phyloP scores from a whole-genome alignment of 2,329 filamentous ascomycete genomes.

The Botrytis medusae region DNA sequence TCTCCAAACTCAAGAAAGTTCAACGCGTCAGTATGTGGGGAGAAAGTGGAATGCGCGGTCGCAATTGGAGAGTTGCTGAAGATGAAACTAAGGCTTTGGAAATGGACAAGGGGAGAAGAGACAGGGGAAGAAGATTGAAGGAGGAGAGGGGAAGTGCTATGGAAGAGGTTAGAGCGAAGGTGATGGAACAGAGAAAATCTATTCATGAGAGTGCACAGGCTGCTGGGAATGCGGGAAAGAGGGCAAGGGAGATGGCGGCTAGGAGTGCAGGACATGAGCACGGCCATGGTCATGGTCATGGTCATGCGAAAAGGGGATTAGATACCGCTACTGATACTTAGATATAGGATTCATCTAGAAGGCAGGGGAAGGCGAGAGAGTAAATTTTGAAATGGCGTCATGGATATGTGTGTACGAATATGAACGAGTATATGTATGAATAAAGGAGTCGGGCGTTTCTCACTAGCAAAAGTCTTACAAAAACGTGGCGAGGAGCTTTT shows the following conservation, averaged over 20 bases:
- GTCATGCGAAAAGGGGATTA: neutral
- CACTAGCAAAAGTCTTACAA: neutral
- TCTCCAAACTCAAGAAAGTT: constrained; percentile 79
- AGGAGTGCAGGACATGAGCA: neutral
- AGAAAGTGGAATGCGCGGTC: constrained; percentile 35
- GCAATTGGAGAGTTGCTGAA: constrained; percentile 38
- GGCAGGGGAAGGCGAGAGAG: neutral
- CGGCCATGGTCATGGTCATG: neutral
- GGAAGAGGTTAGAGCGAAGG: constrained; percentile 26
- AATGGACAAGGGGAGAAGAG: constrained; percentile 30
- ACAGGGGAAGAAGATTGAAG: constrained; percentile 32
- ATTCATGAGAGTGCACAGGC: neutral
- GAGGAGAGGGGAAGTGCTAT: constrained; percentile 29
- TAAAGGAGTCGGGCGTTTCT: constrained; percentile 1
- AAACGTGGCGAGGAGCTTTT: neutral
- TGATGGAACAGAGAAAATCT: constrained; percentile 16
- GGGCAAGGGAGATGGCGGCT: neutral
- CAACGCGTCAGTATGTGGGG: constrained; percentile 82
- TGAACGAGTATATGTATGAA: neutral
- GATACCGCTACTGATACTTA: neutral
- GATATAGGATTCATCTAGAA: neutral
- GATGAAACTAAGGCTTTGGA: constrained; percentile 32
- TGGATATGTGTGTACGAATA: constrained; percentile 15
- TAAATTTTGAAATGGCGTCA: neutral
- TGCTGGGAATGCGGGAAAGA: neutral